Conservation (phyloP, 2,329 filamentous ascomycete species). For the Alternaria brassicicola region DNA sequence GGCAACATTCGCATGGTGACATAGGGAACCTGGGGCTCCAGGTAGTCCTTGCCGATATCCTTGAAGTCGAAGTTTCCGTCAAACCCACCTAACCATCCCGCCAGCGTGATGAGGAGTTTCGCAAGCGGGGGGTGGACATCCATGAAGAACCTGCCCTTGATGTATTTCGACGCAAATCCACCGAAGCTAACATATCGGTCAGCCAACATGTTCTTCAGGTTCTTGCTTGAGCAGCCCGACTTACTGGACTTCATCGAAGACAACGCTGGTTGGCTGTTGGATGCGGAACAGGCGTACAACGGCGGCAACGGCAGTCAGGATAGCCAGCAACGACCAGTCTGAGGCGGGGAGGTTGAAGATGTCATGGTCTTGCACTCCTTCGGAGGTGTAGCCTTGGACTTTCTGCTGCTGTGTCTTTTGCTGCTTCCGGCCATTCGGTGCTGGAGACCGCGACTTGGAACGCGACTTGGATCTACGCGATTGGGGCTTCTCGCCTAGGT, state of each 20-base stretch:
- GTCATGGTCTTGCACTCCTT: slow-evolving; percentile 87
- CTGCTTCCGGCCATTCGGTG: slow-evolving; percentile 42
- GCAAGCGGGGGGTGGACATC: slow-evolving; percentile 98
- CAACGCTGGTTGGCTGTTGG: slow-evolving; percentile 93
- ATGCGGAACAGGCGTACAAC: slow-evolving; percentile 91
- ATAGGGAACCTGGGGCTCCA: slow-evolving; percentile 93
- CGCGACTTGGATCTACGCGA: slow-evolving; percentile 36
- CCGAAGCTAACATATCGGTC: slow-evolving; percentile 71
- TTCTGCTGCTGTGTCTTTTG: slow-evolving; percentile 39
- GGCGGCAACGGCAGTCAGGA: slow-evolving; percentile 75
- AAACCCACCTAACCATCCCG: slow-evolving; percentile 93
- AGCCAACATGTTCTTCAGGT: slow-evolving; percentile 20
- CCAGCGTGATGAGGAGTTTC: slow-evolving; percentile 94
- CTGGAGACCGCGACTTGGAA: slow-evolving; percentile 44
- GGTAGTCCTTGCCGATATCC: slow-evolving; percentile 98
- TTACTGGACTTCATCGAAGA: slow-evolving; percentile 99
- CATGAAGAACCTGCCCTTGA: slow-evolving; percentile 99
- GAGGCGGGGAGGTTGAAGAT: slow-evolving; percentile 82
- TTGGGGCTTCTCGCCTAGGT: slow-evolving; percentile 42
- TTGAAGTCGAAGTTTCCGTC: slow-evolving; percentile 98
- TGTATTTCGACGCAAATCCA: slow-evolving; percentile 97
- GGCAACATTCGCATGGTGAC: slow-evolving; percentile 96
- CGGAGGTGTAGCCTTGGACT: slow-evolving; percentile 69
- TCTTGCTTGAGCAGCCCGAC: slow-evolving; percentile 49
- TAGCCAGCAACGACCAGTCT: slow-evolving; percentile 79